Evolutionary conservation across 1,284 basidiomycete genomes (phyloP), one percentile per base, ranked within the genome.

Genomic region (Sanghuangporus sanghuang): DNA sequence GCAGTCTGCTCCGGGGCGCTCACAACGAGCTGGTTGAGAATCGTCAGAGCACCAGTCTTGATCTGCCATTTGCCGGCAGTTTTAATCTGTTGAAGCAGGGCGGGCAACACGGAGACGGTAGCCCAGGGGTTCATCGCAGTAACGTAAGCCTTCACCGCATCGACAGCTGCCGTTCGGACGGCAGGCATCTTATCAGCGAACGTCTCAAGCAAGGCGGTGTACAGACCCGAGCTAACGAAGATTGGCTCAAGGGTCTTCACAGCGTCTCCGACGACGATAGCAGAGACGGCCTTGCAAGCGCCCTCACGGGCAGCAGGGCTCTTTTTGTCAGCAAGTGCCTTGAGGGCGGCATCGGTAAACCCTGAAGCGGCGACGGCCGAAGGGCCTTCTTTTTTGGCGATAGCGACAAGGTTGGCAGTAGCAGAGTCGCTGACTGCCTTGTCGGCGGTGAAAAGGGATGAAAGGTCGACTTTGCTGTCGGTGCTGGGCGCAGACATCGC

Each of bases 21-120:
- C 69, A 77, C 79, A 74, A 98, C 90, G 76, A 99, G 87, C 81
- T 95, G 91, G 81, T 98, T 89, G 76, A 99, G 85, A 71, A 93
- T 78, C 71, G 84, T 78, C 68, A 99, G 82, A 46, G 89, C 85
- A 64, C 96, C 96, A 40, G 88, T 92, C 89, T 99, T 99, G 83
- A 98, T 78, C 79, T 99, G 97, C 97, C 96, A 99, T 81, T 99
- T 99, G 74, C 96, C 96, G 73, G 95, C 93, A 71, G 92, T 93
- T 81, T 92, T 92, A 81, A 97, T 92, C 81, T 98, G 90, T 77
- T 93, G 85, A 76, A 99, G 93, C 75, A 99, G 83, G 68, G 90
- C 81, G 66, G 95, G 94, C 73, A 99, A 89, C 73, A 98, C 77
- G 73, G 94, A 85, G 66, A 86, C 83, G 42, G 91, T 81, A 58